Base-by-base conservation (phyloP, 2,329 filamentous ascomycete species). In the Colletotrichum chrysophilum region DNA sequence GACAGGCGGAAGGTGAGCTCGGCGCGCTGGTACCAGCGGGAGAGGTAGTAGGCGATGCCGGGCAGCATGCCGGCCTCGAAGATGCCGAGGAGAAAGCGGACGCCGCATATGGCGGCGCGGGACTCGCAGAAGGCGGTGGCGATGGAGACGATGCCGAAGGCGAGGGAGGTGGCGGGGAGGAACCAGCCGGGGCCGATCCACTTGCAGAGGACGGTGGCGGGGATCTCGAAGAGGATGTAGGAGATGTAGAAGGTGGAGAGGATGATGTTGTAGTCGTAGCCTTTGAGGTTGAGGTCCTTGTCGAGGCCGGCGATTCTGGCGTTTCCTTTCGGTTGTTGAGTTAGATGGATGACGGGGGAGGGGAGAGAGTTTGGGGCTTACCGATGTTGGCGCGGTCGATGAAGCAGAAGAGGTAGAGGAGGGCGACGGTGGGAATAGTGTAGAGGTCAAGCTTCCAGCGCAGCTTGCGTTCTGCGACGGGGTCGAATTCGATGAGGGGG, bases 31-130 rank as follows among this genome's bases (percentile, higher is more conserved):
- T 95, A 95, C 93, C 93, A 95, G 67, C 93, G 87, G 1, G 90
- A 93, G 24, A 95, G 84, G 79, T 95, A 95, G 83, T 95, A 95
- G 0, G 93, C 93, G 55, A 94, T 94, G 0, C 94, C 93, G 0
- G 94, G 94, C 70, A 95, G 83, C 90, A 95, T 92, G 9, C 93
- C 94, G 1, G 94, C 92, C 83, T 96, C 94, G 74, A 95, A 94
- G 13, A 93, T 83, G 12, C 92, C 92, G 0, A 94, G 88, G 0
- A 94, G 77, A 78, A 95, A 94, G 7, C 94, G 90, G 0, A 95
- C 92, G 16, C 88, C 93, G 48, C 87, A 91, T 4, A 87, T 83
- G 21, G 86, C 83, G 2, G 87, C 83, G 24, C 90, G 86, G 71
- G 89, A 87, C 34, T 91, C 79, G 12, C 94, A 92, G 77, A 93